phyloP scores from a whole-genome alignment of 306 rosid species.

The Hippophae tibetana region DNA sequence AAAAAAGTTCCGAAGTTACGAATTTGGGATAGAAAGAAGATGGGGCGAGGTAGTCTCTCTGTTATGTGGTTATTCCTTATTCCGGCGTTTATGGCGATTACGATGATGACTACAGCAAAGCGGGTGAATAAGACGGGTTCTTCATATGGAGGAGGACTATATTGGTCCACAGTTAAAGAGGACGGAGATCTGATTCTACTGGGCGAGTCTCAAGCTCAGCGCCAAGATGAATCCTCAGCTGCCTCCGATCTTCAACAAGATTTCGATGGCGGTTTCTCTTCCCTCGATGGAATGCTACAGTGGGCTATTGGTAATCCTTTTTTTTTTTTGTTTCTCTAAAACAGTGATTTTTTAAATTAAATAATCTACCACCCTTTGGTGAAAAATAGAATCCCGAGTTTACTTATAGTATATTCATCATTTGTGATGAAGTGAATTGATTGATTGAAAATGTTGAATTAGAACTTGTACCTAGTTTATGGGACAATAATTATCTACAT shows the following conservation, averaged over 20 bases:
- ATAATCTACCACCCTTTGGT: too few relatives aligned
- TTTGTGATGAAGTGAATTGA: too few relatives aligned
- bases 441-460: too few relatives aligned
- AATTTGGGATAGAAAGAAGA: too few relatives aligned
- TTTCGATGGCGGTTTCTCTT: conserved; percentile 74
- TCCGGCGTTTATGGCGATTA: background rate
- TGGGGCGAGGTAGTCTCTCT: too few relatives aligned
- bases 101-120: conserved; percentile 9
- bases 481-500: too few relatives aligned
- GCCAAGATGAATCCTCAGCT: conserved; percentile 5
- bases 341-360: too few relatives aligned
- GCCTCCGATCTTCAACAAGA: conserved; percentile 22
- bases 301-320: conserved; percentile 64
- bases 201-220: conserved; percentile 12
- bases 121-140: conserved; percentile 1
- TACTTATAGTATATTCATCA: too few relatives aligned
- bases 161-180: conserved; percentile 47
- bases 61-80: background rate
- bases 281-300: conserved; percentile 80
- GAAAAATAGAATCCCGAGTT: too few relatives aligned
- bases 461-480: too few relatives aligned
- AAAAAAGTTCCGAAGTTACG: too few relatives aligned
- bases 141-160: conserved; percentile 18
- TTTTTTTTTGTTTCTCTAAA: background rate
- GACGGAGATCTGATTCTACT: conserved; percentile 17